A percentile compares a stretch with the other conserved stretches of the same genome.
Conservation (phyloP, 805 yeast species). For the Saccharomyces paradoxus region DNA sequence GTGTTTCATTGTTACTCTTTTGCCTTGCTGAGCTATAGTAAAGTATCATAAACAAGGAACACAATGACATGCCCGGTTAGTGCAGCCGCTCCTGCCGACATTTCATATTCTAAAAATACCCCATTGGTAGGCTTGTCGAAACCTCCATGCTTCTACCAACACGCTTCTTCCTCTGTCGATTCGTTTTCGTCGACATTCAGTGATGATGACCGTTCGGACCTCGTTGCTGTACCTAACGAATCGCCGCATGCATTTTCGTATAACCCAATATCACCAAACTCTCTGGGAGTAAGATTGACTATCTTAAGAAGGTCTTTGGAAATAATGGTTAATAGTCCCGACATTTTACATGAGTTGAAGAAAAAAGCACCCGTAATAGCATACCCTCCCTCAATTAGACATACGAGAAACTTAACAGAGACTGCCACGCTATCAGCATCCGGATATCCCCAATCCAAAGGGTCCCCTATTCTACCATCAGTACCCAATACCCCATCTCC, state of each 20-base stretch:
- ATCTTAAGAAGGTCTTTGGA: slow-evolving; percentile 68
- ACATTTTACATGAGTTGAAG: slow-evolving; percentile 11
- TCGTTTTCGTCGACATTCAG: not conserved
- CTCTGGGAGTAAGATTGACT: slow-evolving; percentile 62
- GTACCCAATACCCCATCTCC: not conserved
- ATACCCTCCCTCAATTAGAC: not conserved
- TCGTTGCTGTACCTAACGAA: slow-evolving; percentile 46
- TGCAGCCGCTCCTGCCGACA: not conserved
- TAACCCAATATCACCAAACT: slow-evolving; percentile 70
- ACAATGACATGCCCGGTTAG: not conserved
- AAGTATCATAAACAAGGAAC: not conserved
- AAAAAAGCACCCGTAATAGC: not conserved
- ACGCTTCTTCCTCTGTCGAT: not conserved
- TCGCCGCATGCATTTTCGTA: slow-evolving; percentile 79
- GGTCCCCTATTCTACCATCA: not conserved
- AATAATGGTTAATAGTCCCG: slow-evolving; percentile 55
- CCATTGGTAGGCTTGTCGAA: not conserved
- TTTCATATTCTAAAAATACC: not conserved
- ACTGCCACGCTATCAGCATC: not conserved
- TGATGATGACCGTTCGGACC: not conserved
- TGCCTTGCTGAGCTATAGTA: not conserved
- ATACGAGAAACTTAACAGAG: slow-evolving; percentile 5
- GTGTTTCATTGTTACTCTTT: not conserved
- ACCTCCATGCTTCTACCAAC: not conserved
- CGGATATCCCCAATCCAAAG: not conserved